phyloP scores from a whole-genome alignment of 2,329 filamentous ascomycete genomes.

The Emergomyces orientalis region DNA sequence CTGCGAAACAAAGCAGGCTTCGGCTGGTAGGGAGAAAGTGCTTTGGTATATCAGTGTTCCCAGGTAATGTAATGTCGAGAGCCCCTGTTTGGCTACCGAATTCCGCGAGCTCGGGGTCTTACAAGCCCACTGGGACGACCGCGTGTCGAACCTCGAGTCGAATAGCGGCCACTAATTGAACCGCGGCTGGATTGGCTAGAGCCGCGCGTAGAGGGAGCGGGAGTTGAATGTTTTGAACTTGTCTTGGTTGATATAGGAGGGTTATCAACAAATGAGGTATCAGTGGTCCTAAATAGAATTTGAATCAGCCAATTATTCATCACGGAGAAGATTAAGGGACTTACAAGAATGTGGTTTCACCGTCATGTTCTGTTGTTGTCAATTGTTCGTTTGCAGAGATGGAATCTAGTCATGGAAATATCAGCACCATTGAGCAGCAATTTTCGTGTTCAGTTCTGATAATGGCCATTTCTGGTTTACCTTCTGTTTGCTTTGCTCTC shows the following conservation, averaged over 20 bases:
- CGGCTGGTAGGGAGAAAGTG: neutral
- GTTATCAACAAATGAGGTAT: slow-evolving; percentile 84
- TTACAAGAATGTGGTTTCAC: slow-evolving; percentile 78
- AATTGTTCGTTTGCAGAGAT: slow-evolving; percentile 10
- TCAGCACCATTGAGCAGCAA: neutral
- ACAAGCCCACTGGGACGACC: slow-evolving; percentile 29
- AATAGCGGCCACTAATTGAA: slow-evolving; percentile 26
- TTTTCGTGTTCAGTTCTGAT: neutral
- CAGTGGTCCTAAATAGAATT: slow-evolving; percentile 58
- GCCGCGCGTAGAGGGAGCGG: slow-evolving; percentile 21
- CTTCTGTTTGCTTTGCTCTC: slow-evolving; percentile 51
- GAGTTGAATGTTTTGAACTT: slow-evolving; percentile 25
- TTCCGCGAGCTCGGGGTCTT: slow-evolving; percentile 31
- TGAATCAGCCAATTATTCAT: neutral
- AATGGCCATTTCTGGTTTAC: slow-evolving; percentile 28
- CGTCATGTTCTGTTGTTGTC: slow-evolving; percentile 38
- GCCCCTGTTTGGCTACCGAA: slow-evolving; percentile 22
- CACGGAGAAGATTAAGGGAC: slow-evolving; percentile 20
- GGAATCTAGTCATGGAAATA: slow-evolving; percentile 4
- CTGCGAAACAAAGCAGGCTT: neutral
- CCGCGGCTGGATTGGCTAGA: slow-evolving; percentile 19
- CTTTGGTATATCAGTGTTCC: neutral
- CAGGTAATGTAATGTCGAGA: neutral
- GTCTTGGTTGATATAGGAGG: slow-evolving; percentile 51
- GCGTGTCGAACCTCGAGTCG: slow-evolving; percentile 29